Conservation (phyloP, 176 grass and related monocot genomes). For the Rhynchospora breviuscula region DNA sequence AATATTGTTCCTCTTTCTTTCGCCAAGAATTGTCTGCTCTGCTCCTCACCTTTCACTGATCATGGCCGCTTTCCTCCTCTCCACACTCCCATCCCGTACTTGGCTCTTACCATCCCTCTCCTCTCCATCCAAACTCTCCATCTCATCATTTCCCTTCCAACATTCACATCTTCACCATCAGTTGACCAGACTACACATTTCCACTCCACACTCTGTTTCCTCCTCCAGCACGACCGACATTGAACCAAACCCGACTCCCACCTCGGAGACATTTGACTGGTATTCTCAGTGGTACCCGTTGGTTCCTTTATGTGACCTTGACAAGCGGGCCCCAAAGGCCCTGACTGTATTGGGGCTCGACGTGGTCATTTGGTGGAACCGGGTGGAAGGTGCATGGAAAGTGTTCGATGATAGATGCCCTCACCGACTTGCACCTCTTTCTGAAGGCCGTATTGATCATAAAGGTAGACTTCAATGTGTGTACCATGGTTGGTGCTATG, state of each 20-base stretch:
- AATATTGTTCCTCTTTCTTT: too few species aligned
- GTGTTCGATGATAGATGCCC: conserved; percentile 77
- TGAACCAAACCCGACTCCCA: not conserved
- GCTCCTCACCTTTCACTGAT: not conserved
- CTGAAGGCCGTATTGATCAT: conserved; percentile 72
- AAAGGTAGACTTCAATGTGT: conserved; percentile 80
- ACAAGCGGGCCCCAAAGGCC: conserved; percentile 61
- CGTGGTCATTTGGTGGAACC: conserved; percentile 74
- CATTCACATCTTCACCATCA: not conserved
- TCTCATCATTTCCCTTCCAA: not conserved
- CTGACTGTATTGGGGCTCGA: conserved; percentile 71
- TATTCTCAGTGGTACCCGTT: conserved; percentile 81
- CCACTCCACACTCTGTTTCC: not conserved
- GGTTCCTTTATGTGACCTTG: conserved; percentile 64
- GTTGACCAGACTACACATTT: not conserved
- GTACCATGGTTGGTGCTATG: conserved; percentile 97
- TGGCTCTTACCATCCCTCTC: not conserved
- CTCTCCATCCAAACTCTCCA: not conserved
- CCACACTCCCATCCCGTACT: not conserved
- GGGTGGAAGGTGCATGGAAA: conserved; percentile 49
- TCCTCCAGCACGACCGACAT: conserved; percentile 9
- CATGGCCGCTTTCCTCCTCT: not conserved
- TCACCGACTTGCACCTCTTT: conserved; percentile 83
- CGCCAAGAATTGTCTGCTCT: too few species aligned
- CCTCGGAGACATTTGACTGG: conserved; percentile 55